Percentiles rank a stretch among this genome's conserved stretches.
Conservation (phyloP, 495 filamentous ascomycete species). For the Penicillium fimorum region DNA sequence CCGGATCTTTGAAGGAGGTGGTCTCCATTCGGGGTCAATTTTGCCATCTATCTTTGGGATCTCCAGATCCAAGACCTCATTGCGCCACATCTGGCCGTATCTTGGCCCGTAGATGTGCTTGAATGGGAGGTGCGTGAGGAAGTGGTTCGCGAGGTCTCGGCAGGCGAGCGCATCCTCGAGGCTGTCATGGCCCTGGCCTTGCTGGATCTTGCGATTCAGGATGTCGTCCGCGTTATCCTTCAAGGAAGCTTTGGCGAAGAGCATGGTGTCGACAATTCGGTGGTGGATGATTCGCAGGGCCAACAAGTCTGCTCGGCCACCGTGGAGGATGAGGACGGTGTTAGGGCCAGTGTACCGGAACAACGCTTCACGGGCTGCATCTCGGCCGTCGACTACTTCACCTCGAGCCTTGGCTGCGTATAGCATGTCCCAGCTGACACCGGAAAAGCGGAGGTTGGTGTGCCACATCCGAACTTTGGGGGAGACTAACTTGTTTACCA, state of each 20-base stretch:
- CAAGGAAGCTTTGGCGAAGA: constrained; percentile 1
- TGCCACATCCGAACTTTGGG: constrained; percentile 39
- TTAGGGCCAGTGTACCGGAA: constrained; percentile 37
- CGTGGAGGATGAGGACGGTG: constrained; percentile 37
- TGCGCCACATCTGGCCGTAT: not conserved
- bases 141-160: constrained; percentile 37
- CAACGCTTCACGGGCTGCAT: constrained; percentile 27
- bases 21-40: not conserved
- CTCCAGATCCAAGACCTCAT: not conserved
- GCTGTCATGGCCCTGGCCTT: constrained; percentile 29
- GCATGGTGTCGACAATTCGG: constrained; percentile 31
- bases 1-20: not conserved
- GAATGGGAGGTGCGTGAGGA: constrained; percentile 13
- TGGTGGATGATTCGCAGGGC: constrained; percentile 29
- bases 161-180: constrained; percentile 43
- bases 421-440: constrained; percentile 29
- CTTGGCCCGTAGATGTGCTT: not conserved
- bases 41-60: too few species aligned
- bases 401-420: constrained; percentile 27
- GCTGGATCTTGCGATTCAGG: constrained; percentile 34
- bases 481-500: constrained; percentile 44
- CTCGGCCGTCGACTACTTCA: not conserved
- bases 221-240: constrained; percentile 7
- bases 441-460: constrained; percentile 40
- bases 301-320: constrained; percentile 25